Evolutionary conservation across 179 eudicot genomes (phyloP), one percentile per base, ranked within the genome.

Genomic region (Silene coronaria): DNA sequence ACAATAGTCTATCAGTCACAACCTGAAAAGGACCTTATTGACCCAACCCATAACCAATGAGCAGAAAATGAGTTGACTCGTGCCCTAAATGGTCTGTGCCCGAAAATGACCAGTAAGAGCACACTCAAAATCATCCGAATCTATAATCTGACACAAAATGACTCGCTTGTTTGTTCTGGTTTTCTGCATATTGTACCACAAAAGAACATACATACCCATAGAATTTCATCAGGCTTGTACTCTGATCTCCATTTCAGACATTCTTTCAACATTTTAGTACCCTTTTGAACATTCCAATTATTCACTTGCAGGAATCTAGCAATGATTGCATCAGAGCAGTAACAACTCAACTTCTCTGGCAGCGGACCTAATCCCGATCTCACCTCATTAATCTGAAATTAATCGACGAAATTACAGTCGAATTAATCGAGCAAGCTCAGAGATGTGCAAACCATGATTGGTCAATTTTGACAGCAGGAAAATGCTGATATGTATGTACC

Each of bases 261-360:
- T 23, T 84, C 96, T 68, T 86, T 90, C 67, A 92, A 70, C 98
- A 89, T 92, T 79, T 92, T 92, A 61, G 83, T 77, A 9, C 97
- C 92, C 84, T 94, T 94, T 78, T 88, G 89, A 22, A 88, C 89
- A 80, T 92, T 86, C 97, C 98, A 88, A 79, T 79, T 89, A 28
- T 91, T 82, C 11, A 94, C 97, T 70, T 80, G 87, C 77, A 94
- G 80, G 77, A 89, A 83, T 86, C 98, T 92, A 74, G 84, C 72
- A 75, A 90, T 85, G 27, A 84, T 71, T 75, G 88, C 88, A 82
- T 94, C 92, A 19, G 92, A 84, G 73, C 97, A 90, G 62, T 84
- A 94, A 1, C 65, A 60, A 48, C 86, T 77, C 82, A 86, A 57
- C 81, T 85, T 88, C 27, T 86, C 88, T 9, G 96, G 85, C 46